Percentiles rank a stretch among this genome's conserved stretches.
phyloP scores from a whole-genome alignment of 208 protist species.

The Trypanosoma avium region DNA sequence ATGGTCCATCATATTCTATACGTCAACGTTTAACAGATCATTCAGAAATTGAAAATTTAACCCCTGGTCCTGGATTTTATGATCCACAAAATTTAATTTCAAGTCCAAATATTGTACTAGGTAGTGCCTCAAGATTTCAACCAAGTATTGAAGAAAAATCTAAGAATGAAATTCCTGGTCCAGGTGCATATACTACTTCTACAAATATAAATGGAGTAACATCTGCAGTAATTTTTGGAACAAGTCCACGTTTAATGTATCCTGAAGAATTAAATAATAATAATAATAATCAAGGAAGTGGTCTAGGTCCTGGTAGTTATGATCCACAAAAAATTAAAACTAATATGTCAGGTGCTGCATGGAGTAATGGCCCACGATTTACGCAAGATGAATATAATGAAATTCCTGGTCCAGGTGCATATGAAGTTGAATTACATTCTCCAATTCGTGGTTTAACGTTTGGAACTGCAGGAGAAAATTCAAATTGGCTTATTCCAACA shows the following conservation, averaged over 20 bases:
- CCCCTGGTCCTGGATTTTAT: slow-evolving; percentile 58
- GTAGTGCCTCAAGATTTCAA: slow-evolving; percentile 12
- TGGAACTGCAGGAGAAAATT: slow-evolving; percentile 15
- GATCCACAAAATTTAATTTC: slow-evolving; percentile 22
- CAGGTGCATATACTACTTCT: slow-evolving; percentile 25
- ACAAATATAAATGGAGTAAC: background rate
- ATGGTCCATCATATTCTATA: slow-evolving; percentile 26
- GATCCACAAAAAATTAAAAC: slow-evolving; percentile 19
- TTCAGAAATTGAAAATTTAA: background rate
- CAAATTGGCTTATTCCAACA: slow-evolving; percentile 13
- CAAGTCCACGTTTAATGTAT: slow-evolving; percentile 32
- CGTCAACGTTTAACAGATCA: slow-evolving; percentile 9
- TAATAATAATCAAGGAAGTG: background rate
- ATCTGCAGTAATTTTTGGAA: slow-evolving; percentile 30
- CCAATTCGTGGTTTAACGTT: slow-evolving; percentile 5
- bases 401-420: slow-evolving; percentile 53
- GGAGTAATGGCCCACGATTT: slow-evolving; percentile 18
- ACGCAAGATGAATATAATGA: background rate
- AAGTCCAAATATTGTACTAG: slow-evolving; percentile 2
- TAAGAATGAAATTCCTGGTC: slow-evolving; percentile 22
- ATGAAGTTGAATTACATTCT: slow-evolving; percentile 29
- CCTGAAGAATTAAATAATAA: background rate
- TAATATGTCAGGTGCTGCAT: slow-evolving; percentile 13
- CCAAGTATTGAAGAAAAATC: slow-evolving; percentile 9
- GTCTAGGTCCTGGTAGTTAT: slow-evolving; percentile 53